Evolutionary conservation across 2,329 filamentous ascomycete genomes (phyloP), one percentile per base, ranked within the genome.

Genomic region (Colletotrichum spaethianum): DNA sequence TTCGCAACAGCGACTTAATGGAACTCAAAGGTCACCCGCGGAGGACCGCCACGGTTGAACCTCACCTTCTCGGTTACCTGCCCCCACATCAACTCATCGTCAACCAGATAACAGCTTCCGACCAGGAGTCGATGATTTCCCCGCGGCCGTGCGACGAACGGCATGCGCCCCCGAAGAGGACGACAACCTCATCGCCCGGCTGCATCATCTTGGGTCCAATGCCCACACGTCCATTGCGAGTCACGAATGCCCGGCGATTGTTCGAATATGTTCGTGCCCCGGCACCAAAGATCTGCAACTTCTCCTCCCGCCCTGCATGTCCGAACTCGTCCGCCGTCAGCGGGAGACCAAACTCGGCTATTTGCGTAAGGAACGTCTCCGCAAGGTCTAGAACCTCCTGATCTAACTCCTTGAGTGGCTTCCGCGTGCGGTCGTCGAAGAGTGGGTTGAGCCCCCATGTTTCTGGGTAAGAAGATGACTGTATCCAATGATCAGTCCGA

Each of bases 111-210:
- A 36, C 73, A 75, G 44, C 68, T 70, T n/a, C 73, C 72, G 36
- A 73, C 53, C 5, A 74, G 40, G 23, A 73, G 50, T 36, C 71
- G 57, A 48, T 74, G 68, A 23, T 59, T 40, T 4, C n/a, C 44
- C 18, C 64, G 62, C 20, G 40, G 61, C 46, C 69, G 63, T 26
- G 68, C 42, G n/a, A 75, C 23, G 50, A 74, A 75, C 28, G 69
- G 74, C 72, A 75, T 55, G n/a, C 66, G 56, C 74, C 72, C 4
- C 74, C 72, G n/a, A 74, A 75, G 3, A 75, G 60, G 8, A 70
- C 65, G 11, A 70, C 50, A 5, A 73, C 42, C 40, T 74, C 72
- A 36, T 75, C 74, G 11, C 72, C 69, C 5, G 68, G 62, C 33
- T 33, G 68, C 69, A 70, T 73, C 42, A 65, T 72, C 55, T 48